These are phyloP conservation scores for Volutella citrinella DNA, from an alignment of 2,329 filamentous ascomycete species.

Conservation along the genomic window DNA sequence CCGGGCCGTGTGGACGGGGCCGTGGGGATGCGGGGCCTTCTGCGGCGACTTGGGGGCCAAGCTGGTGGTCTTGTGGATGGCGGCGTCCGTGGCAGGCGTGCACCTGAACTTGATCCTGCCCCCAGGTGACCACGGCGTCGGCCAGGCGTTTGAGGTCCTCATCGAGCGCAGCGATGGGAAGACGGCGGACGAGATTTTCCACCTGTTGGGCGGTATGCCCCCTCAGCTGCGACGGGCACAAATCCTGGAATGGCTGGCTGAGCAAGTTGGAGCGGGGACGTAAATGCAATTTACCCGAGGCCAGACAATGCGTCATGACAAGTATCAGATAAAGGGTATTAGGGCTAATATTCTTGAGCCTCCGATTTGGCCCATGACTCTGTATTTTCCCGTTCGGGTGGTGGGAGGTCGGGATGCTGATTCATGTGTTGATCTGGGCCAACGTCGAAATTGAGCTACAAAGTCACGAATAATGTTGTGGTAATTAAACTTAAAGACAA, in stretches of 20 bases:
- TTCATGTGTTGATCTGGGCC: too few species aligned
- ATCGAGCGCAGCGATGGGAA: constrained; percentile 4
- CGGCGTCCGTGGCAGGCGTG: constrained; percentile 23
- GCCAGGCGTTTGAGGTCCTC: constrained; percentile 8
- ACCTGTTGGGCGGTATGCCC: constrained; percentile 9
- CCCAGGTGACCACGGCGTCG: constrained; percentile 16
- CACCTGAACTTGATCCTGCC: constrained; percentile 17
- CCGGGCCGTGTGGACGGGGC: constrained; percentile 22
- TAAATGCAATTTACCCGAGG: neutral
- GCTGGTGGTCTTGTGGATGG: constrained; percentile 29
- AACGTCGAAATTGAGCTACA: too few species aligned
- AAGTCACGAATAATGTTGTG: too few species aligned
- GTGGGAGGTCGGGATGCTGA: too few species aligned
- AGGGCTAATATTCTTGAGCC: too few species aligned
- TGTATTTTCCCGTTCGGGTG: too few species aligned
- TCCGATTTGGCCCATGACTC: too few species aligned
- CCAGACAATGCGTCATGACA: too few species aligned
- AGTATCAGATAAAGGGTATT: too few species aligned
- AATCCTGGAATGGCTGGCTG: constrained; percentile 15
- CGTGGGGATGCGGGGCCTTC: constrained; percentile 36
- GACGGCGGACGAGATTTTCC: constrained; percentile 1
- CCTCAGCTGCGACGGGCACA: constrained; percentile 4
- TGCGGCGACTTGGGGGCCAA: constrained; percentile 32
- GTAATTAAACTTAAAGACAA: too few species aligned
- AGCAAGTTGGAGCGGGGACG: neutral